phyloP scores from a whole-genome alignment of 208 protist species.

The Trypanosoma lewisi region DNA sequence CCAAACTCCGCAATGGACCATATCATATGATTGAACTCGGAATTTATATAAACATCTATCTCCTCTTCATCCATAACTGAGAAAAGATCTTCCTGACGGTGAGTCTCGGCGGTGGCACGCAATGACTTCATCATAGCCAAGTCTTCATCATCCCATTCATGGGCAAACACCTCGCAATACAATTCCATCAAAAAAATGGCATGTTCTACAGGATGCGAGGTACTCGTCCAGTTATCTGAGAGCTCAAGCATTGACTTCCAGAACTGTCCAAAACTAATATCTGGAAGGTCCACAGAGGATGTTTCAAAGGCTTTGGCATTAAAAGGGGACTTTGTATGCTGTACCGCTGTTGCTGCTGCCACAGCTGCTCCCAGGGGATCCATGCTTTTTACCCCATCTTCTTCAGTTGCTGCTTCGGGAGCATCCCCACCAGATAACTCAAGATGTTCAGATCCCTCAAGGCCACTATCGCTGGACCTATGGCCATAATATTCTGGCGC shows the following conservation, averaged over 20 bases:
- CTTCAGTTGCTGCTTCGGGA: not conserved
- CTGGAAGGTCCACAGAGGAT: conserved; percentile 42
- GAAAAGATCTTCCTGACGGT: conserved; percentile 4
- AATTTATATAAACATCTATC: not conserved
- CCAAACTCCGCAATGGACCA: conserved; percentile 10
- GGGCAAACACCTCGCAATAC: conserved; percentile 79
- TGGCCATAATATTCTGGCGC: conserved; percentile 16
- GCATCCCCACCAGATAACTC: not conserved
- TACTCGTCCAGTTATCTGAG: conserved; percentile 86
- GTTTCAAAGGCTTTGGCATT: not conserved
- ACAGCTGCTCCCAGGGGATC: not conserved
- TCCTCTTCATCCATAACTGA: conserved; percentile 2
- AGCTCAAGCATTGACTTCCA: conserved; percentile 85
- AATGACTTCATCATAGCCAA: conserved; percentile 34
- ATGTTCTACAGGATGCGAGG: conserved; percentile 60
- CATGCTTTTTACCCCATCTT: no score
- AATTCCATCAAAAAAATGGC: conserved; percentile 78
- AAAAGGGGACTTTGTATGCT: not conserved
- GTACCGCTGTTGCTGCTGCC: not conserved
- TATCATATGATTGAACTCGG: conserved; percentile 14
- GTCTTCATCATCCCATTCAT: conserved; percentile 78
- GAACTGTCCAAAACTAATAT: conserved; percentile 77
- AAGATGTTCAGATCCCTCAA: no score
- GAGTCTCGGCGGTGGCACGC: conserved; percentile 11
- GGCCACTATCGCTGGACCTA: not conserved